Conservation (phyloP, 2,329 filamentous ascomycete genomes). For the Ophiostoma montium region DNA sequence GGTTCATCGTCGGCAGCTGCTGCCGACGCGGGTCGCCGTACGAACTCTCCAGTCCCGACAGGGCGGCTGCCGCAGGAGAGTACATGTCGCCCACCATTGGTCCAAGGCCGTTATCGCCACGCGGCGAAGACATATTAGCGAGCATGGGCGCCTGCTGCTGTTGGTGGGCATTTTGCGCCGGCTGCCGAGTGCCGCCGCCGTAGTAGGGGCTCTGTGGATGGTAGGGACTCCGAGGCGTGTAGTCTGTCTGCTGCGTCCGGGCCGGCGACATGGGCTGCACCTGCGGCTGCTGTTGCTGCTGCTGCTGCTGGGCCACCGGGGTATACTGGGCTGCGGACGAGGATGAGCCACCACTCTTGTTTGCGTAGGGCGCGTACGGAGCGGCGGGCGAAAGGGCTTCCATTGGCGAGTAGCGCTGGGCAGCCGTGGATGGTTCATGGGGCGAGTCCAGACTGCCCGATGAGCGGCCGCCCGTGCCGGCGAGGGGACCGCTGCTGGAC, state of each 20-base stretch:
- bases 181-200: constrained; percentile 28
- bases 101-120: constrained; percentile 29
- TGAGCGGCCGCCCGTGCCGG: constrained; percentile 15
- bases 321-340: constrained; percentile 23
- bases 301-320: constrained; percentile 6
- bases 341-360: constrained; percentile 35
- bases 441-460: constrained; percentile 52
- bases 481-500: constrained; percentile 28
- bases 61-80: constrained; percentile 39
- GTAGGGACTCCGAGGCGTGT: constrained; percentile 27
- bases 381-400: constrained; percentile 70
- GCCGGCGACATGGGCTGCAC: constrained; percentile 63
- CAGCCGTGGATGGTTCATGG: constrained; percentile 65
- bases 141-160: constrained; percentile 44
- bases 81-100: constrained; percentile 55
- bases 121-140: constrained; percentile 58
- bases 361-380: constrained; percentile 56
- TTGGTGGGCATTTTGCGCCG: constrained; percentile 6
- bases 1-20: constrained; percentile 16
- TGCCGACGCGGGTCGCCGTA: constrained; percentile 40
- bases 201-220: constrained; percentile 42
- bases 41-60: constrained; percentile 56
- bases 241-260: constrained; percentile 40
- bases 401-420: constrained; percentile 93
- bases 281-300: constrained; percentile 6